These are phyloP conservation scores for Hemisphaericaspora xylofermentans DNA, from an alignment of 1,139 yeast genomes.

Conservation along the genomic window DNA sequence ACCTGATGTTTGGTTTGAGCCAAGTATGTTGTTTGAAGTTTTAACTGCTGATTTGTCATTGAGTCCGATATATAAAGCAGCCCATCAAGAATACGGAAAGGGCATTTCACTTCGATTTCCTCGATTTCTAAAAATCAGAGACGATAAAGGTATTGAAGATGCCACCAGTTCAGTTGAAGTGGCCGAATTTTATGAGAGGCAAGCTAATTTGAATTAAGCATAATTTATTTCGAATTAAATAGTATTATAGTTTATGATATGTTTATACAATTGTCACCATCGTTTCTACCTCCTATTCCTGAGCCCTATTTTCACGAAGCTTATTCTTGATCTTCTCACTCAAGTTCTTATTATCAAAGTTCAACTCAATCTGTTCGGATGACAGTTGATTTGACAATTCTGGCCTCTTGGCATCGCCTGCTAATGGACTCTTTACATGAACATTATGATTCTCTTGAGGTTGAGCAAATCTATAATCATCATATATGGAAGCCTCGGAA, in stretches of 20 bases:
- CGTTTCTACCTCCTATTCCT: constrained; percentile 3
- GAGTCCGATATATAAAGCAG: constrained; percentile 92
- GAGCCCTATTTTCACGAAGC: constrained; percentile 35
- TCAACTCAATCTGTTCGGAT: constrained; percentile 36
- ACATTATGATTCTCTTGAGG: constrained; percentile 4
- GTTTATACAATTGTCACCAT: not conserved
- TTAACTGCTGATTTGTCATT: constrained; percentile 91
- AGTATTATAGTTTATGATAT: not conserved
- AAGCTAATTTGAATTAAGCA: constrained; percentile 42
- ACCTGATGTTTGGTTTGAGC: constrained; percentile 98
- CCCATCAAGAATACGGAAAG: constrained; percentile 70
- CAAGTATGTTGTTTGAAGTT: constrained; percentile 83
- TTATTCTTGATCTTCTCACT: constrained; percentile 37
- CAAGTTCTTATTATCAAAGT: constrained; percentile 27
- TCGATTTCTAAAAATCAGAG: constrained; percentile 79
- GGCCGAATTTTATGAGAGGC: constrained; percentile 84
- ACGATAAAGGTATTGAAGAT: constrained; percentile 85
- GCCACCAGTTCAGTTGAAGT: constrained; percentile 88
- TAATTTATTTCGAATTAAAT: constrained; percentile 1
- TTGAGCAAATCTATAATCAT: constrained; percentile 23
- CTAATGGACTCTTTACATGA: constrained; percentile 9
- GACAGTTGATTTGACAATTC: constrained; percentile 24
- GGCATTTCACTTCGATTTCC: constrained; percentile 94
- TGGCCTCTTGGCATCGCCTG: not conserved
- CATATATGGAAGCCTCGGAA: constrained; percentile 26